Conservation (phyloP, 148 eudicot species). For the Fallopia convolvulus region DNA sequence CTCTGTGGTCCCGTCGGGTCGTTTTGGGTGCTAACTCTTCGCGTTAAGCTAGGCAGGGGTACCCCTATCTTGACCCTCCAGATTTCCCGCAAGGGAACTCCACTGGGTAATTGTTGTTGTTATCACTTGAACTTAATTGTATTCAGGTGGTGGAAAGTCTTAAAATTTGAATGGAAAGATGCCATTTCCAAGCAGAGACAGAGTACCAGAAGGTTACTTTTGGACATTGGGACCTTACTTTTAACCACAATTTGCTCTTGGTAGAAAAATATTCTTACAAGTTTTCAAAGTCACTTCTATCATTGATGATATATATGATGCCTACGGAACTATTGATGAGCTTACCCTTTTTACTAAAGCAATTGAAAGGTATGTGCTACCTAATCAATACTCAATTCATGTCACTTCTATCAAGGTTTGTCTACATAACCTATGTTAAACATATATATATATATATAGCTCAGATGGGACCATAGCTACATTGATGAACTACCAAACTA, state of each 20-base stretch:
- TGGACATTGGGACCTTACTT: slow-evolving; percentile 15
- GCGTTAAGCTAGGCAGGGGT: too few relatives aligned
- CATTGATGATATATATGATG: slow-evolving; percentile 20
- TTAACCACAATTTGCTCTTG: slow-evolving; percentile 13
- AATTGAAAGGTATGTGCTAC: slow-evolving; percentile 11
- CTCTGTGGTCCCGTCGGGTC: too few relatives aligned
- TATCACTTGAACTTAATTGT: too few relatives aligned
- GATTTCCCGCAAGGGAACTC: too few relatives aligned
- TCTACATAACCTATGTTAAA: too few relatives aligned
- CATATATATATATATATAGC: too few relatives aligned
- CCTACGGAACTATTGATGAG: slow-evolving; percentile 17
- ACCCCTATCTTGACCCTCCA: too few relatives aligned
- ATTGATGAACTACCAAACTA: slow-evolving; percentile 30
- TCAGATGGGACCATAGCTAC: slow-evolving; percentile 40
- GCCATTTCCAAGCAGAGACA: slow-evolving; percentile 22
- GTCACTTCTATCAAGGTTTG: too few relatives aligned
- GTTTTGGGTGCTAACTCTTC: too few relatives aligned
- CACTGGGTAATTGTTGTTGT: too few relatives aligned
- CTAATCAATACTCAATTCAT: not conserved
- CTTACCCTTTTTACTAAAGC: slow-evolving; percentile 12
- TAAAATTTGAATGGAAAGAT: slow-evolving; percentile 13
- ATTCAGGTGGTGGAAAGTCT: slow-evolving; percentile 29
- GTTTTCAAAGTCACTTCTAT: slow-evolving; percentile 3
- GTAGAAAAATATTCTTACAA: slow-evolving; percentile 10
- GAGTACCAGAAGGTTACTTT: slow-evolving; percentile 17